Conservation (phyloP, 2,329 filamentous ascomycete species). For the Aureobasidium zeae region DNA sequence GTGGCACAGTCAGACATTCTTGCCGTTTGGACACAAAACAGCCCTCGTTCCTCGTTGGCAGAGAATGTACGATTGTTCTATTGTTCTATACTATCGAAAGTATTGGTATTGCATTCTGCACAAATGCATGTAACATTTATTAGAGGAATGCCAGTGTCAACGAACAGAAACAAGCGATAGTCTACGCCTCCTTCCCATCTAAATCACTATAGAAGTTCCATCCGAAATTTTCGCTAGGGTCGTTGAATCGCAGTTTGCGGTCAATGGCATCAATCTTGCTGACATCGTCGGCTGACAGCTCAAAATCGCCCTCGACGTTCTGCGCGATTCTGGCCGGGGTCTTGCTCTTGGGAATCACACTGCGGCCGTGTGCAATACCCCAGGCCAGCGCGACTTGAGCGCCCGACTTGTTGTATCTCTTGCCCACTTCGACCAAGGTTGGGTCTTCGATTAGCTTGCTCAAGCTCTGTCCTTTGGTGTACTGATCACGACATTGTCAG, state of each 20-base stretch:
- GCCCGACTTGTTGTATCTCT: slow-evolving; percentile 43
- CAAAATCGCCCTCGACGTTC: slow-evolving; percentile 44
- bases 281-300: slow-evolving; percentile 49
- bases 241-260: slow-evolving; percentile 55
- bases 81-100: too few species aligned
- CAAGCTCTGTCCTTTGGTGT: slow-evolving; percentile 35
- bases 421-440: slow-evolving; percentile 40
- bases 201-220: slow-evolving; percentile 51
- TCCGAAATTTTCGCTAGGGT: slow-evolving; percentile 47
- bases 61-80: too few species aligned
- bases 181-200: slow-evolving; percentile 42
- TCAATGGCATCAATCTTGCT: slow-evolving; percentile 47
- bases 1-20: slow-evolving; percentile 3
- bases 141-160: neutral
- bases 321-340: slow-evolving; percentile 27
- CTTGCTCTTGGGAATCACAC: slow-evolving; percentile 47
- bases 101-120: too few species aligned
- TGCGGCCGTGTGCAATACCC: slow-evolving; percentile 44
- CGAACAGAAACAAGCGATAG: neutral
- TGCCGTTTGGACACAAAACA: neutral
- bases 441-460: slow-evolving; percentile 45
- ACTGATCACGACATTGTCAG: slow-evolving; percentile 21
- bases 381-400: slow-evolving; percentile 47
- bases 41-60: too few species aligned
- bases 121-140: too few species aligned